phyloP scores from a whole-genome alignment of 176 grass and related monocot genomes.

The Saccharum spontaneum region DNA sequence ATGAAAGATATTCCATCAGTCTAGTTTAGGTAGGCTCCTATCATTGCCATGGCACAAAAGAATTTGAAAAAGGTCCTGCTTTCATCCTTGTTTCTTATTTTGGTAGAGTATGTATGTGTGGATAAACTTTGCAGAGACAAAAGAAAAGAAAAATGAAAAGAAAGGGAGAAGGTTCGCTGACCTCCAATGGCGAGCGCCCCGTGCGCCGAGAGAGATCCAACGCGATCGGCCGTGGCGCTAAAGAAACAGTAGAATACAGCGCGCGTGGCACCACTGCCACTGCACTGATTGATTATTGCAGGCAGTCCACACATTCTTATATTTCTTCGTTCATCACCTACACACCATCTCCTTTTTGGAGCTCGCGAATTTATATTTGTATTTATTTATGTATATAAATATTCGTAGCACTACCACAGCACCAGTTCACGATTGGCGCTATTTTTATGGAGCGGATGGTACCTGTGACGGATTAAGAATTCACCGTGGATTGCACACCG shows the following conservation, averaged over 20 bases:
- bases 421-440: not conserved
- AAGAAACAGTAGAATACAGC: not conserved
- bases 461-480: constrained; percentile 34
- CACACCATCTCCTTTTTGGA: not conserved
- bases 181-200: not conserved
- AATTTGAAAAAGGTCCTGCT: not conserved
- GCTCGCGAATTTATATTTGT: too few relatives aligned
- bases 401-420: not conserved
- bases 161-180: constrained; percentile 3
- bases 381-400: too few relatives aligned
- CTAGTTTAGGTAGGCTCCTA: not conserved
- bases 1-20: not conserved
- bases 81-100: not conserved
- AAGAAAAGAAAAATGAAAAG: not conserved
- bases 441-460: not conserved
- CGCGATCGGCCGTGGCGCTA: not conserved
- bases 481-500: too few relatives aligned
- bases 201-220: constrained; percentile 18
- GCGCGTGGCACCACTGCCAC: not conserved
- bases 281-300: too few relatives aligned
- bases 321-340: too few relatives aligned
- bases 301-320: too few relatives aligned
- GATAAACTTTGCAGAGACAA: constrained; percentile 23
- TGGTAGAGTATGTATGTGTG: not conserved
- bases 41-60: constrained; percentile 2